Evolutionary conservation across 202 grass and related monocot species (phyloP), one percentile per base, ranked within the genome.

Genomic region (Zizania palustris): DNA sequence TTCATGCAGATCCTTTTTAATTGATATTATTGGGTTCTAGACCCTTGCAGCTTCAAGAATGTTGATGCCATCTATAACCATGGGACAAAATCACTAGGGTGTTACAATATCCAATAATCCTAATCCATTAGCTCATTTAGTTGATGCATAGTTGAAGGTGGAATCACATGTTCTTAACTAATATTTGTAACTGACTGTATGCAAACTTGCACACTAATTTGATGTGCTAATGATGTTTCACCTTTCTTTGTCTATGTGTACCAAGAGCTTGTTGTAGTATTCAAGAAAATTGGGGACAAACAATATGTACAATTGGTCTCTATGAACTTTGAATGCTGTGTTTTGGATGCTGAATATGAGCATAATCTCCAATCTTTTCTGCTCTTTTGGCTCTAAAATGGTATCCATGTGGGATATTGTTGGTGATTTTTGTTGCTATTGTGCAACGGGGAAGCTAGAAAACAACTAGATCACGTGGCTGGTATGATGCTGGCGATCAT

Each of bases 251-350:
- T 45, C 5, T 72, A 83, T 87, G 73, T 71, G 87, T 72, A 99
- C 92, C 96, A 99, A 96, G 92, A 99, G 85, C 89, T 99, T 81
- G 96, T 92, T 84, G 92, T 89, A 15, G 78, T 99, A 22, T 99
- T 99, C 84, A 99, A 99, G 85, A 99, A 99, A 91, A 99, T 99
- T 50, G 96, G 96, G 59, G 96, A 99, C 79, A 99, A 99, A 20
- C 92, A 99, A 99, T 92, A 62, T 96, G 96, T 59, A 96, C 89
- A 2, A 99, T 96, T 78, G 96, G 96, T 80, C 85, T 99, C 16
- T 90, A 99, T 81, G 96, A 99, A 84, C 88, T 99, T n/a, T n/a
- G 1, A 5, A 63, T 66, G 65, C 11, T 12, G 11, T n/a, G 6
- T 16, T 4, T 38, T 12, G 0, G 6, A 44, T n/a, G 60, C 19